Evolutionary conservation across 2,329 filamentous ascomycete species (phyloP).

Genomic region (Paecilomyces sp.): DNA sequence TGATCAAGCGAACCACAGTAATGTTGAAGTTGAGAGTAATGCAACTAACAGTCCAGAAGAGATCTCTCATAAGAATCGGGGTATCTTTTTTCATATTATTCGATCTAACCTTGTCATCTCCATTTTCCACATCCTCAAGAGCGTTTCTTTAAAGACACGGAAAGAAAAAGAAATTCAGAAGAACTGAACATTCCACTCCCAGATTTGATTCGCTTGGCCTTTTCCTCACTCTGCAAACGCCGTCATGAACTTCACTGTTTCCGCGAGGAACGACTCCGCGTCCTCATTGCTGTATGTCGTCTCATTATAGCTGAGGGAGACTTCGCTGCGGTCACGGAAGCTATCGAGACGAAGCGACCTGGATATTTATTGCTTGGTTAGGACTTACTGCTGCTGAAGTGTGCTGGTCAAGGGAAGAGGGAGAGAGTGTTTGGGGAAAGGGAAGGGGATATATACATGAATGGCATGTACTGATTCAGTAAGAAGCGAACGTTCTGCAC

Average conservation of each 20-base stretch:
- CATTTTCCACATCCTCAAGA: not conserved
- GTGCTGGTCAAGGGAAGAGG: not conserved
- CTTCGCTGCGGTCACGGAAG: constrained; percentile 1
- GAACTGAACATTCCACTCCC: not conserved
- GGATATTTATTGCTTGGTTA: not conserved
- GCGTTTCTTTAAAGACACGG: not conserved
- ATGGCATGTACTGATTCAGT: constrained; percentile 4
- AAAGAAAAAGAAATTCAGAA: not conserved
- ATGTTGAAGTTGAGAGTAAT: no score
- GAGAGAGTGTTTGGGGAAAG: no score
- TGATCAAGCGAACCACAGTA: not conserved
- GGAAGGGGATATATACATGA: not conserved
- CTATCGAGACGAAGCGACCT: constrained; percentile 5
- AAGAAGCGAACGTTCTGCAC: constrained; percentile 3
- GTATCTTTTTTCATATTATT: not conserved
- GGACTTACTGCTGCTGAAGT: not conserved
- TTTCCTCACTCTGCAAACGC: constrained; percentile 1
- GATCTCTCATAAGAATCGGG: no score
- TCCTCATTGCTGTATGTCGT: constrained; percentile 2
- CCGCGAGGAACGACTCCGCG: not conserved
- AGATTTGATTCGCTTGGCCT: no score
- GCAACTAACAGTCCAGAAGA: no score
- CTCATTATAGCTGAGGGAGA: constrained; percentile 4
- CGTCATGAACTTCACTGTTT: not conserved
- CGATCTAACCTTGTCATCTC: not conserved